Percentiles rank a stretch among this genome's conserved stretches.
phyloP scores from a whole-genome alignment of 2,329 filamentous ascomycete species.

The Hypomyces perniciosus region DNA sequence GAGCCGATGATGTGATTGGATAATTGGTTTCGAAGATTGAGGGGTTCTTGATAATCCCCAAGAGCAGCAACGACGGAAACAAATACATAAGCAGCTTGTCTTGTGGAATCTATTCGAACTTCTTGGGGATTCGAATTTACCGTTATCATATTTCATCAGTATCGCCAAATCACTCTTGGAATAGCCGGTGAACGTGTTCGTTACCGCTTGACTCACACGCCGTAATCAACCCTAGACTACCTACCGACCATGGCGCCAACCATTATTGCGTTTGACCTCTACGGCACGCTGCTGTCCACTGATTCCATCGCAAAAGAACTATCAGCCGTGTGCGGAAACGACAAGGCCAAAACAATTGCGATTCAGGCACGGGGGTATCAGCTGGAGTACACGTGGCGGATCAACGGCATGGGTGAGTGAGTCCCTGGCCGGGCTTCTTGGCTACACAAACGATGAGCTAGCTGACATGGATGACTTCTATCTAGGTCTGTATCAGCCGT shows the following conservation, averaged over 20 bases:
- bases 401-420: slow-evolving; percentile 65
- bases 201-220: slow-evolving; percentile 11
- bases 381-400: slow-evolving; percentile 70
- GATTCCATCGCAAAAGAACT: slow-evolving; percentile 59
- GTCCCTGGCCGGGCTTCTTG: not conserved
- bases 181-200: not conserved
- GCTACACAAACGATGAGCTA: not conserved
- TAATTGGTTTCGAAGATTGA: not conserved
- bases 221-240: not conserved
- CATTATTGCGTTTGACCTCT: slow-evolving; percentile 67
- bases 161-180: not conserved
- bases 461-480: slow-evolving; percentile 55
- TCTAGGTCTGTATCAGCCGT: slow-evolving; percentile 44
- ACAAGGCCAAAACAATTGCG: slow-evolving; percentile 52
- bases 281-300: slow-evolving; percentile 68
- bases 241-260: slow-evolving; percentile 22
- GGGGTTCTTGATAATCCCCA: slow-evolving; percentile 5
- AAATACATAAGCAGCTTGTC: too few relatives aligned
- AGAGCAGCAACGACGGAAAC: too few relatives aligned
- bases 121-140: not conserved
- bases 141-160: not conserved
- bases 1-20: slow-evolving; percentile 9
- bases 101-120: slow-evolving; percentile 4
- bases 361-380: slow-evolving; percentile 62
- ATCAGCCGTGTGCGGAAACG: slow-evolving; percentile 49